These are phyloP conservation scores for Babesia ovis DNA, from an alignment of 169 alveolate genomes.

Conservation along the genomic window DNA sequence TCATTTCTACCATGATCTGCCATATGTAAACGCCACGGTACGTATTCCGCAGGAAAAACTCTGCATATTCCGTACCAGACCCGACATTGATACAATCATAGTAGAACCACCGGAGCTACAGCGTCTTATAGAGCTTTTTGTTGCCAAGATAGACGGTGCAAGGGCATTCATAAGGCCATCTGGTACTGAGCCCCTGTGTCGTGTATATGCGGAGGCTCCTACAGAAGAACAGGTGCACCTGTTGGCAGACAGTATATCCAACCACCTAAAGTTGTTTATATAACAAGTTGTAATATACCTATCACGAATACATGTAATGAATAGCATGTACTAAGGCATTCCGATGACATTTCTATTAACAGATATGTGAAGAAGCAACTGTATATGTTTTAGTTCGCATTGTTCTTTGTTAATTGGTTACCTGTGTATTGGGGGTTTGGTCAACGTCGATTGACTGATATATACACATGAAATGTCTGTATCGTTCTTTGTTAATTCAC, in stretches of 20 bases:
- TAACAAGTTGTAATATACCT: too few species aligned
- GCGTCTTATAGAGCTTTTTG: conserved; percentile 36
- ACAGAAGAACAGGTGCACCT: conserved; percentile 66
- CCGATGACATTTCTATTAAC: too few species aligned
- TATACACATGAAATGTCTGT: too few species aligned
- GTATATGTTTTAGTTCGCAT: too few species aligned
- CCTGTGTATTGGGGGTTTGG: too few species aligned
- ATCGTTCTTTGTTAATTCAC: too few species aligned
- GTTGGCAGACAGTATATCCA: conserved; percentile 1
- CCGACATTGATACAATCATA: conserved; percentile 65
- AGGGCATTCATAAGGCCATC: conserved; percentile 76
- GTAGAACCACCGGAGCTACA: conserved; percentile 59
- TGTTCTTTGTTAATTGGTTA: too few species aligned
- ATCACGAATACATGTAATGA: too few species aligned
- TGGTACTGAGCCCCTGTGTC: conserved; percentile 70
- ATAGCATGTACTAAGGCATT: too few species aligned
- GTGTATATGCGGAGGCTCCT: conserved; percentile 80
- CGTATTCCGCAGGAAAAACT: conserved; percentile 35
- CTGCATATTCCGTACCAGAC: conserved; percentile 33
- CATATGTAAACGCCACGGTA: conserved; percentile 55
- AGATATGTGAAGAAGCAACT: too few species aligned
- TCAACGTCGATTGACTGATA: too few species aligned
- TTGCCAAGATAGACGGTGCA: conserved; percentile 30
- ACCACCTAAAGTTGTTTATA: background rate
- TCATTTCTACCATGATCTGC: conserved; percentile 59